Evolutionary conservation across 768 basidiomycete species (phyloP).

Genomic region (Boletus speciosus): DNA sequence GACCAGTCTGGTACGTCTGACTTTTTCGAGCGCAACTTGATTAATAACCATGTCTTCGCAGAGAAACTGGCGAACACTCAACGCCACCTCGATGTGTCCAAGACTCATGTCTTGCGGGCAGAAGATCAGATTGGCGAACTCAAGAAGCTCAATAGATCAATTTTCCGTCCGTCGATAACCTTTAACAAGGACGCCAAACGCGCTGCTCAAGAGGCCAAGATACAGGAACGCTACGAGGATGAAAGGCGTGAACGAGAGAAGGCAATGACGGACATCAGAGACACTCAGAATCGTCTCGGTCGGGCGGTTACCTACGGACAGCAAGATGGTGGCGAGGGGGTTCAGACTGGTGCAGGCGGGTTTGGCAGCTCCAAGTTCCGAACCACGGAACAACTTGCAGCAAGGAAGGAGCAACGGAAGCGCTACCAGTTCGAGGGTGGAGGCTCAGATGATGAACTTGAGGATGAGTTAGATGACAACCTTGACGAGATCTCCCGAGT

Average conservation of each 20-base stretch:
- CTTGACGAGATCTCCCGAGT: constrained; percentile 80
- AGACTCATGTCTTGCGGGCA: constrained; percentile 82
- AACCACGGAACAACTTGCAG: constrained; percentile 49
- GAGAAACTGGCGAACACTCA: constrained; percentile 92
- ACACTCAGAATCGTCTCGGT: constrained; percentile 83
- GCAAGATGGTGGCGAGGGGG: constrained; percentile 42
- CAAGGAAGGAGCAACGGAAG: constrained; percentile 66
- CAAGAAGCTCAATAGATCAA: constrained; percentile 90
- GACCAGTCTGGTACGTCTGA: constrained; percentile 81
- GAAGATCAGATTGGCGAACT: constrained; percentile 92
- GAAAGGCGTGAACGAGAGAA: constrained; percentile 83
- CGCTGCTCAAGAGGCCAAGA: constrained; percentile 77
- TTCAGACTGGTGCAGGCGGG: constrained; percentile 30
- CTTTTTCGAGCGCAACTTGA: background rate
- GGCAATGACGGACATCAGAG: constrained; percentile 80
- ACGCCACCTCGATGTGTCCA: constrained; percentile 89
- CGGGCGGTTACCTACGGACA: constrained; percentile 63
- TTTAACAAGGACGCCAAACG: constrained; percentile 95
- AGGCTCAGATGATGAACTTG: constrained; percentile 88
- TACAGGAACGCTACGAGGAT: constrained; percentile 82
- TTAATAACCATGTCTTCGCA: constrained; percentile 23
- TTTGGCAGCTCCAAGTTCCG: constrained; percentile 40
- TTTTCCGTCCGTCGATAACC: constrained; percentile 88
- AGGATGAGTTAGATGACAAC: constrained; percentile 92
- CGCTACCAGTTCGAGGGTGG: constrained; percentile 91